Base-by-base conservation (phyloP, 2,329 filamentous ascomycete genomes). In the Colletotrichum godetiae region DNA sequence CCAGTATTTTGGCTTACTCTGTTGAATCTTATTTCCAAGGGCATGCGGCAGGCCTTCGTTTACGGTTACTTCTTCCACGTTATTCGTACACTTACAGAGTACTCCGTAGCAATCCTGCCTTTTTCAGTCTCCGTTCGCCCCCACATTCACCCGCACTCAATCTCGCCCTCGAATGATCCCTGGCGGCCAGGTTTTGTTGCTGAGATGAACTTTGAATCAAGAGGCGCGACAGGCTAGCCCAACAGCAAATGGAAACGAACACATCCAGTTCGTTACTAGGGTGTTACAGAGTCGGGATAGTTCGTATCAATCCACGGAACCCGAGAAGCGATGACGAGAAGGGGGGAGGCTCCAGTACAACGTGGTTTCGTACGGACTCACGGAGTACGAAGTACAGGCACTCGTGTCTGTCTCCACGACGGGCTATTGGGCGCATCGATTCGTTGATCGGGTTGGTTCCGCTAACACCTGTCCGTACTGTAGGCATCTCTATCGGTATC, bases 231-330 rank as follows among this genome's bases (percentile, higher is more conserved):
- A 55, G 59, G 42, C 66, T 63, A 64, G 66, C 66, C 52, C 22
- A 46, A 58, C 59, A 64, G 53, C 69, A 67, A 69, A 64, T 69
- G 70, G 58, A 33, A 64, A 73, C 66, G 66, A 73, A 65, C 70
- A 69, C 66, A 69, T 70, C 70, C 55, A 64, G 66, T 73, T 73
- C 59, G 59, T 42, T 69, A 33, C 66, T 64, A 70, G 59, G 59
- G 59, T 49, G 70, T 69, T 73, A 73, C 70, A 73, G 70, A 64
- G 59, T 65, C 33, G 68, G 65, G 58, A 60, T 70, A 60, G 66
- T 60, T 68, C 70, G 66, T 61, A 69, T 59, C 66, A 73, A 61
- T 69, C 35, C 35, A 53, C 46, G 59, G 53, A 59, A 73, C 59
- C 59, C n/a, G 53, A 52, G 42, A 15, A 49, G 37, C 35, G 27